Evolutionary conservation across 2,329 filamentous ascomycete genomes (phyloP).

Genomic region (Chalaropsis ovoidea): DNA sequence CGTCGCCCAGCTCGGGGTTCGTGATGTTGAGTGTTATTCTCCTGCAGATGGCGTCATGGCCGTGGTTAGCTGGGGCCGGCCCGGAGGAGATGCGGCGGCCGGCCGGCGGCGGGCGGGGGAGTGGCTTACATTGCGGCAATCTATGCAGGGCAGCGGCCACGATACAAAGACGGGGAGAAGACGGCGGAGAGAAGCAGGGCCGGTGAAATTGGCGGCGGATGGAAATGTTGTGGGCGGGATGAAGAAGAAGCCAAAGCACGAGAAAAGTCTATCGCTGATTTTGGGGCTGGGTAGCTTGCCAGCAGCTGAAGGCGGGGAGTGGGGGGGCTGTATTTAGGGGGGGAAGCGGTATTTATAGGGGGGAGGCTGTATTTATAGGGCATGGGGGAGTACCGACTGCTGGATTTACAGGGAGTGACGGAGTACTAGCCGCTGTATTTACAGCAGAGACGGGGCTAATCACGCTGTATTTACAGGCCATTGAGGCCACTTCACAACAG

Average conservation of each 20-base stretch:
- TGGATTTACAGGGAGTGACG: not conserved
- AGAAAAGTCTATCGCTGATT: not conserved
- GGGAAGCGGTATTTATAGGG: too few relatives aligned
- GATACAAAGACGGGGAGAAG: not conserved
- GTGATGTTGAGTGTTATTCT: constrained; percentile 79
- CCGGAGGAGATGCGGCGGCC: not conserved
- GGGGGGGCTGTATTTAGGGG: not conserved
- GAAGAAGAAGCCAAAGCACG: not conserved
- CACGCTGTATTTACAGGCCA: too few relatives aligned
- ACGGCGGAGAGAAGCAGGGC: not conserved
- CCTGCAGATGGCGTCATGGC: constrained; percentile 41
- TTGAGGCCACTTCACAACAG: too few relatives aligned
- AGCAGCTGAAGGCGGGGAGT: not conserved
- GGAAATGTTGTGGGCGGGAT: not conserved
- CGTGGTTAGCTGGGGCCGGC: not conserved
- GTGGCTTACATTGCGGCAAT: constrained; percentile 10
- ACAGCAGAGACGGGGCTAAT: too few relatives aligned
- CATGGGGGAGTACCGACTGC: not conserved
- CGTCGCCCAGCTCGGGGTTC: constrained; percentile 52
- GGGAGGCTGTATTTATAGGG: too few relatives aligned
- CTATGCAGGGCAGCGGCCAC: not conserved
- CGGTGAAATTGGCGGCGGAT: not conserved
- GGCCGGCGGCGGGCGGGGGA: not conserved
- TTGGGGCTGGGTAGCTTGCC: not conserved
- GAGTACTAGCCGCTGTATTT: too few relatives aligned